Percentiles rank a stretch among this genome's conserved stretches.
phyloP scores from a whole-genome alignment of 257 asterid species.

The Dorcoceras hygrometricum region DNA sequence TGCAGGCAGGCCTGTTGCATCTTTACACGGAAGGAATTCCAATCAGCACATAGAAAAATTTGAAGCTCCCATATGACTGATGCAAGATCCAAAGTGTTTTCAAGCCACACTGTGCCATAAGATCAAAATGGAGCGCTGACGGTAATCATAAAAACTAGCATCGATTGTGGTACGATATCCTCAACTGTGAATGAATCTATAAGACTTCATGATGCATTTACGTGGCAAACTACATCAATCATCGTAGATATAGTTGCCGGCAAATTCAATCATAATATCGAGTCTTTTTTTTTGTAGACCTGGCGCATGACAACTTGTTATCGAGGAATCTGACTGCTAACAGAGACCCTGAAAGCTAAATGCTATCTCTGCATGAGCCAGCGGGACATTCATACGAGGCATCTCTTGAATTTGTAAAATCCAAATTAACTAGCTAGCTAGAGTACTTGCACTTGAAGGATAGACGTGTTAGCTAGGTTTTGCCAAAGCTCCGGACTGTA shows the following conservation, averaged over 20 bases:
- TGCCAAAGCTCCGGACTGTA: no score
- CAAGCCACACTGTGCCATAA: slow-evolving; percentile 34
- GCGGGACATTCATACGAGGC: neutral
- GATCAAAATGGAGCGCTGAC: neutral
- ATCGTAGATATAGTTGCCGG: no score
- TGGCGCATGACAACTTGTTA: no score
- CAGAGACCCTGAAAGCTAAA: neutral
- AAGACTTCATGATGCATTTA: neutral
- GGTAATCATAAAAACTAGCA: neutral
- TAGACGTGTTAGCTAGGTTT: no score
- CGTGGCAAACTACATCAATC: no score
- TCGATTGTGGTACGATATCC: neutral
- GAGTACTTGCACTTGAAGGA: no score
- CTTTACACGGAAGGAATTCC: slow-evolving; percentile 32
- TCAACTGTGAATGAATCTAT: neutral
- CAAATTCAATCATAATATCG: no score
- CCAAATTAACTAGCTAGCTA: no score
- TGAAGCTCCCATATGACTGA: slow-evolving; percentile 31
- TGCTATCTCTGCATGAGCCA: neutral
- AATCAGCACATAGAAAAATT: slow-evolving; percentile 30
- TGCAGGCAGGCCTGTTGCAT: slow-evolving; percentile 17
- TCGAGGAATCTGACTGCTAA: no score
- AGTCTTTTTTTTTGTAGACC: no score
- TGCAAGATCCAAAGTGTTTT: slow-evolving; percentile 32
- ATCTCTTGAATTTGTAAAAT: neutral